Conservation (phyloP, 805 yeast genomes). For the Saturnispora quitensis region DNA sequence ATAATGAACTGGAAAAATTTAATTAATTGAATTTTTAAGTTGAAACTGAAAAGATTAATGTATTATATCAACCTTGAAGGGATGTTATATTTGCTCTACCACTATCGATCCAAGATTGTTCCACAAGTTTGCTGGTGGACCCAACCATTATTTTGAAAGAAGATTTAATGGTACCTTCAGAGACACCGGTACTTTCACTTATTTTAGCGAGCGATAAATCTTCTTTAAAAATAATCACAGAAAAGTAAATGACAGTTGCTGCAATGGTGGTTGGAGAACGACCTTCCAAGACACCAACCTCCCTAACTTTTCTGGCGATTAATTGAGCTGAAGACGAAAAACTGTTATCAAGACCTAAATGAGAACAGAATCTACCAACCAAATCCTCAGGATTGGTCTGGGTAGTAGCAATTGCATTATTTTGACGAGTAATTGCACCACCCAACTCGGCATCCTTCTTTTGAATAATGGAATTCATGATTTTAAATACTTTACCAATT, state of each 20-base stretch:
- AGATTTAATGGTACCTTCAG: slow-evolving; percentile 95
- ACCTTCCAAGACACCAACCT: slow-evolving; percentile 90
- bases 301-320: slow-evolving; percentile 83
- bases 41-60: neutral
- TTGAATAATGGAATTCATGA: slow-evolving; percentile 54
- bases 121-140: slow-evolving; percentile 62
- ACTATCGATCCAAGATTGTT: slow-evolving; percentile 64
- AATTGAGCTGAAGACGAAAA: slow-evolving; percentile 89
- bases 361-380: slow-evolving; percentile 93
- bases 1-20: neutral
- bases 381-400: slow-evolving; percentile 91
- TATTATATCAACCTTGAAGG: neutral
- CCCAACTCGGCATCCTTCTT: slow-evolving; percentile 42
- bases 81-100: slow-evolving; percentile 41
- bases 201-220: slow-evolving; percentile 70
- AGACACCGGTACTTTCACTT: slow-evolving; percentile 88
- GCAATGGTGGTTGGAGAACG: slow-evolving; percentile 96
- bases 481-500: slow-evolving; percentile 82
- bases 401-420: slow-evolving; percentile 52
- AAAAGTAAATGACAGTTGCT: slow-evolving; percentile 93
- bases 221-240: slow-evolving; percentile 77
- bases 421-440: slow-evolving; percentile 35
- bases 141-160: slow-evolving; percentile 77
- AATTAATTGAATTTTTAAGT: neutral
- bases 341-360: slow-evolving; percentile 75